Percentiles rank a stretch among this genome's conserved stretches.
phyloP scores from a whole-genome alignment of 345 rosid species.

The Melaleuca quinquenervia region DNA sequence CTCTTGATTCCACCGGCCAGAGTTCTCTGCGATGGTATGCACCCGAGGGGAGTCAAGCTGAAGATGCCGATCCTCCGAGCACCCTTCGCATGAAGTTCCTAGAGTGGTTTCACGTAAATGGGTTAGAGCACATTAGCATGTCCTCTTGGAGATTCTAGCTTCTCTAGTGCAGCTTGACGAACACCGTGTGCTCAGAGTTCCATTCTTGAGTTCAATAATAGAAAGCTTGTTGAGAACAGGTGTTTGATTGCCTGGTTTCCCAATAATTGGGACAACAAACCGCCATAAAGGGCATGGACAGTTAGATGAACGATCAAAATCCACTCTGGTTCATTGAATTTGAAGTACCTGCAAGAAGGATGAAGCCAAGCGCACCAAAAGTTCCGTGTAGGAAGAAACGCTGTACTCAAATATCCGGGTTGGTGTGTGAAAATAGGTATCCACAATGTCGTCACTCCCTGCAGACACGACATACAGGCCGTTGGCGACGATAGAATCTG shows the following conservation, averaged over 20 bases:
- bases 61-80: conserved; percentile 15
- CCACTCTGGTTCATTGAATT: neutral
- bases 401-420: neutral
- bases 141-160: neutral
- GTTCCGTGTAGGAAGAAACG: conserved; percentile 2
- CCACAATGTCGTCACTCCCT: conserved; percentile 31
- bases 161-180: neutral
- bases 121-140: neutral
- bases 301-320: neutral
- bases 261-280: neutral
- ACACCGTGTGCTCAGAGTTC: neutral
- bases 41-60: conserved; percentile 14
- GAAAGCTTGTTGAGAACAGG: neutral
- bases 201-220: neutral
- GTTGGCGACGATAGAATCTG: conserved; percentile 1
- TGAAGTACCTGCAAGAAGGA: conserved; percentile 4
- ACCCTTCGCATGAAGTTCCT: conserved; percentile 20
- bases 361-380: conserved; percentile 6
- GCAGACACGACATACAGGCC: conserved; percentile 12
- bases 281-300: too few relatives aligned
- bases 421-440: conserved; percentile 5
- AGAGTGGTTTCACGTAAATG: neutral
- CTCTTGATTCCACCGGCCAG: conserved; percentile 8
- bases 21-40: conserved; percentile 17
- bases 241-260: neutral